Percentiles rank a stretch among this genome's conserved stretches.
phyloP scores from a whole-genome alignment of 495 filamentous ascomycete species.

The Neurospora cerealis region DNA sequence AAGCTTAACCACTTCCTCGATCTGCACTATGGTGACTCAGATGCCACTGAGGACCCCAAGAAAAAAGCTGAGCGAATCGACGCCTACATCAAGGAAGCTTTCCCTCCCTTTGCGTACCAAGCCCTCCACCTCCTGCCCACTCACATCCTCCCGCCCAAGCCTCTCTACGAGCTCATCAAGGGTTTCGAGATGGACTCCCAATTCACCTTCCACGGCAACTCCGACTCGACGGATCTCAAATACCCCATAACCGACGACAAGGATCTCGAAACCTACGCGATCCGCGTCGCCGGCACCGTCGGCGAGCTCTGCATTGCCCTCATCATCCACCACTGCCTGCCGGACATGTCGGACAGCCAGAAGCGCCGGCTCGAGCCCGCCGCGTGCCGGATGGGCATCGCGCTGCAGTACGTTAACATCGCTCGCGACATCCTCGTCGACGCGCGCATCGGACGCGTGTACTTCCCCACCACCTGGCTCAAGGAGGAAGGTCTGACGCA shows the following conservation, averaged over 20 bases:
- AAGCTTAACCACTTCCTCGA: constrained; percentile 44
- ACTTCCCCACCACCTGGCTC: constrained; percentile 53
- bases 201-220: constrained; percentile 22
- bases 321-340: constrained; percentile 42
- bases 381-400: constrained; percentile 52
- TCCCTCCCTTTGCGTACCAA: constrained; percentile 36
- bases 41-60: background rate
- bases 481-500: constrained; percentile 41
- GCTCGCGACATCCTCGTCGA: constrained; percentile 57
- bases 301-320: constrained; percentile 54
- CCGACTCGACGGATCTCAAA: background rate
- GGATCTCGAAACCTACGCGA: constrained; percentile 48
- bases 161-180: constrained; percentile 47
- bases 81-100: constrained; percentile 29
- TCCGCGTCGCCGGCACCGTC: constrained; percentile 56
- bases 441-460: constrained; percentile 49
- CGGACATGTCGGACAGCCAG: constrained; percentile 11
- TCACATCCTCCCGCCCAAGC: constrained; percentile 36
- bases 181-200: constrained; percentile 54
- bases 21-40: constrained; percentile 17
- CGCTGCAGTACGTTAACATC: constrained; percentile 63
- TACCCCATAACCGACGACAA: constrained; percentile 47
- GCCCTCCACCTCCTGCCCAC: constrained; percentile 46
- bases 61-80: constrained; percentile 7
- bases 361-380: constrained; percentile 29